Base-by-base conservation (phyloP, 2,329 filamentous ascomycete genomes). In the Colletotrichum trifolii region DNA sequence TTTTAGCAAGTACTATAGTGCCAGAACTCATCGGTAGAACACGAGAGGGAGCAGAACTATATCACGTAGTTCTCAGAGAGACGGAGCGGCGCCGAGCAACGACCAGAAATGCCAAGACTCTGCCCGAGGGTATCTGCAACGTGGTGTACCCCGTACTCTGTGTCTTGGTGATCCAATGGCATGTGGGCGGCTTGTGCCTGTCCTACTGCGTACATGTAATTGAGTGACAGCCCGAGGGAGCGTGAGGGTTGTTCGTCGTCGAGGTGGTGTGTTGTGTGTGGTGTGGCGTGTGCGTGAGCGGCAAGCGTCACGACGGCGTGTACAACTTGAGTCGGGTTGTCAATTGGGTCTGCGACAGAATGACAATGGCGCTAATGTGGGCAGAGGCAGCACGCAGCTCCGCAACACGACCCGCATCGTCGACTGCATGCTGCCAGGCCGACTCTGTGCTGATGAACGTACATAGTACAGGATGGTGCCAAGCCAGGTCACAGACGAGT, bases 291-390 rank as follows among this genome's bases (percentile, higher is more conserved):
- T 47, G 43, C 15, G 60, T 42, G 48, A 48, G 43, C 59, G 25
- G 55, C 34, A 59, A 42, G 62, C 62, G 58, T 55, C 52, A 61
- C 50, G 34, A 43, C 50, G 38, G 57, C 42, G 40, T 60, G 55
- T 60, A 36, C 48, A 43, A 54, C 49, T 43, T 38, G 48, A 45
- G 43, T 55, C 49, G 49, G 55, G 17, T 35, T 56, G 62, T 65
- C 46, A 57, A 62, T 48, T 65, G 52, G 58, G 50, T 36, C 57
- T 33, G 34, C 56, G 57, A 48, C 58, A 43, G n/a, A 62, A 36
- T 9, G 40, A 56, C 40, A 61, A 45, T 39, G 25, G 62, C 62
- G 62, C 62, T 65, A 65, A 65, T 65, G 62, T 65, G 62, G 57
- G 52, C 45, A 13, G 40, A 65, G 58, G 58, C 25, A 60, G 60